Evolutionary conservation across 2,329 filamentous ascomycete genomes (phyloP).

Genomic region (Penicillium janthinellum): DNA sequence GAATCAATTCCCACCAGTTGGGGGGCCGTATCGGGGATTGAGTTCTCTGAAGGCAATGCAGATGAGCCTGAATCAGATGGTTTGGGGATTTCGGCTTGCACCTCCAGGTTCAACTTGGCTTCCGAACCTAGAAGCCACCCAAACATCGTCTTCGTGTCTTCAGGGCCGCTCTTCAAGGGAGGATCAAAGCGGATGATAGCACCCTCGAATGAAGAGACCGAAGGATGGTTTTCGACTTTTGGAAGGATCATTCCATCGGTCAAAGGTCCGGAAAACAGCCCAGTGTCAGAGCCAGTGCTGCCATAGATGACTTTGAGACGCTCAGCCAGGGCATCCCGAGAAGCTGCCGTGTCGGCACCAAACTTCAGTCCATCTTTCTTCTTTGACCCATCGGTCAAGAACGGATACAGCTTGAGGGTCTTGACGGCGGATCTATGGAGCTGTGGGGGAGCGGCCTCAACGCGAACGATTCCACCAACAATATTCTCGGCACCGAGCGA

Average conservation of each 20-base stretch:
- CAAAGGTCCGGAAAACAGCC: conserved; percentile 77
- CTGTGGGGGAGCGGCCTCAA: conserved; percentile 78
- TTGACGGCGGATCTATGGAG: conserved; percentile 67
- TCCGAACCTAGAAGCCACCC: conserved; percentile 79
- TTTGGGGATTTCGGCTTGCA: conserved; percentile 72
- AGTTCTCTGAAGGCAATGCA: conserved; percentile 54
- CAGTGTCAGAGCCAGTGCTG: conserved; percentile 56
- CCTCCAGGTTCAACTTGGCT: conserved; percentile 69
- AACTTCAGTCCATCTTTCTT: conserved; percentile 73
- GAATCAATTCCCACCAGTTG: conserved; percentile 81
- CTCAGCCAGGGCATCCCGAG: conserved; percentile 73
- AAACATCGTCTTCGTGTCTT: conserved; percentile 35
- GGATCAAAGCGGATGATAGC: conserved; percentile 80
- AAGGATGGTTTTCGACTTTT: conserved; percentile 57
- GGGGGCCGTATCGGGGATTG: conserved; percentile 57
- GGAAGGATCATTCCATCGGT: conserved; percentile 85
- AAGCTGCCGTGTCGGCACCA: conserved; percentile 81
- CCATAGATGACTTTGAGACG: conserved; percentile 73
- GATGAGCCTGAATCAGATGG: conserved; percentile 55
- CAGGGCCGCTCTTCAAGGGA: conserved; percentile 41
- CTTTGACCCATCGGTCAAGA: conserved; percentile 60
- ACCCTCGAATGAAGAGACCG: conserved; percentile 72
- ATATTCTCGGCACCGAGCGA: conserved; percentile 71
- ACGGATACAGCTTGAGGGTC: conserved; percentile 78
- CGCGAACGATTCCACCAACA: conserved; percentile 81